Evolutionary conservation across 116 monocot genomes (phyloP).

Genomic region (Zostera marina): DNA sequence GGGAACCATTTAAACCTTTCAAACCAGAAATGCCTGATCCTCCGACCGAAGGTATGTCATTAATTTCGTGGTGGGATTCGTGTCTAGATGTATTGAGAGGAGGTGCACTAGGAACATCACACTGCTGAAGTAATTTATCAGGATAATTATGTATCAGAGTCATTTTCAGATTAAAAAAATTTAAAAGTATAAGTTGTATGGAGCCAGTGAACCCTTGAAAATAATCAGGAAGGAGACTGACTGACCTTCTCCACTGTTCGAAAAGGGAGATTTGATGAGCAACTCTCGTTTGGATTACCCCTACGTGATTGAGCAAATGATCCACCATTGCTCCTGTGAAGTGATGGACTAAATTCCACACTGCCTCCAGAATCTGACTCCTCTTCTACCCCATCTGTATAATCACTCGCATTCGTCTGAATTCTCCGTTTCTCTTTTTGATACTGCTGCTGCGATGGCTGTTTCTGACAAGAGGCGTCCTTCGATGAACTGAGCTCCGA

Average conservation of each 20-base stretch:
- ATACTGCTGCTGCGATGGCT: conserved; percentile 4
- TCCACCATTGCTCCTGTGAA: background rate
- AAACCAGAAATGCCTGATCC: conserved; percentile 5
- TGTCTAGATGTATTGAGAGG: conserved; percentile 40
- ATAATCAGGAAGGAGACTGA: background rate
- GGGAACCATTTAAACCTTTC: conserved; percentile 9
- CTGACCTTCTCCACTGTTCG: conserved; percentile 16
- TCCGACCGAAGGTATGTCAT: conserved; percentile 6
- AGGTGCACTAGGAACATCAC: conserved; percentile 85
- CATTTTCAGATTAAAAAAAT: no score
- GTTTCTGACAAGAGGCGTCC: conserved; percentile 11
- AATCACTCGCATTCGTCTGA: conserved; percentile 20
- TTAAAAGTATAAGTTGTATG: no score
- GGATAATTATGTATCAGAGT: conserved; percentile 9
- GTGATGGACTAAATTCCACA: conserved; percentile 19
- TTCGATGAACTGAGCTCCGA: conserved; percentile 69
- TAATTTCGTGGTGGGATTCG: conserved; percentile 28
- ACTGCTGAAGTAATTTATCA: conserved; percentile 21
- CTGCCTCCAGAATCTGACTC: conserved; percentile 50
- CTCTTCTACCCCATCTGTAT: conserved; percentile 42
- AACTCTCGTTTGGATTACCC: conserved; percentile 14
- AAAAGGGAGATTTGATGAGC: conserved; percentile 15
- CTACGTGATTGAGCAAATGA: background rate
- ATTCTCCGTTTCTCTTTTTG: conserved; percentile 17
- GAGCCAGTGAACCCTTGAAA: no score